These are phyloP conservation scores for Trichophyton simii DNA, from an alignment of 2,329 filamentous ascomycete species.

Conservation along the genomic window DNA sequence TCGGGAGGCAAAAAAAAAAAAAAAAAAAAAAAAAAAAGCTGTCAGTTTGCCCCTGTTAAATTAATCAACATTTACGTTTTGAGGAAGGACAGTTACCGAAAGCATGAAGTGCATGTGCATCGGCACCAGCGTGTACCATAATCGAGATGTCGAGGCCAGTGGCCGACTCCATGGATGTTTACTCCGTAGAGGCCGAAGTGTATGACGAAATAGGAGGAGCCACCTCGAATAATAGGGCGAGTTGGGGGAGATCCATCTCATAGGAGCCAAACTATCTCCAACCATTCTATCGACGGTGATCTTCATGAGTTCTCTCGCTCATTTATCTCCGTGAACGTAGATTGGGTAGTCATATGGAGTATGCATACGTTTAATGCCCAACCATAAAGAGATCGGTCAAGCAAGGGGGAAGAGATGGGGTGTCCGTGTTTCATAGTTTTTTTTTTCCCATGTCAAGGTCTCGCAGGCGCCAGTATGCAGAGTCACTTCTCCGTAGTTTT, in stretches of 20 bases:
- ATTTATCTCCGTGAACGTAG: background rate
- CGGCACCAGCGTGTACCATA: background rate
- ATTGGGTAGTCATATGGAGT: background rate
- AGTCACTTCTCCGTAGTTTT: background rate
- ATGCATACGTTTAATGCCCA: background rate
- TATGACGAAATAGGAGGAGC: background rate
- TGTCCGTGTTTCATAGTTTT: background rate
- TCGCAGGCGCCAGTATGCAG: background rate
- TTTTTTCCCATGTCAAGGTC: background rate
- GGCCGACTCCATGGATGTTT: too few species aligned
- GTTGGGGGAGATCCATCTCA: background rate
- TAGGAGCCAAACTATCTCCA: background rate
- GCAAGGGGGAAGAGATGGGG: background rate
- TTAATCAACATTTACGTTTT: background rate
- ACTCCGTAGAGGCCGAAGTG: background rate
- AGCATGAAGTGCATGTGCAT: background rate
- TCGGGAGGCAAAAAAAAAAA: background rate
- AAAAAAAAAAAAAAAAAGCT: background rate
- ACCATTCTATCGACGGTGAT: background rate
- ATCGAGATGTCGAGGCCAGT: background rate
- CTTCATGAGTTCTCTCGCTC: background rate
- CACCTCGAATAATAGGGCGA: background rate
- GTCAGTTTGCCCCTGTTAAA: background rate
- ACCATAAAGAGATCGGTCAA: background rate
- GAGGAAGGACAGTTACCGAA: background rate